Conservation (phyloP, 2,329 filamentous ascomycete species). For the Ophiocordyceps sinensis region DNA sequence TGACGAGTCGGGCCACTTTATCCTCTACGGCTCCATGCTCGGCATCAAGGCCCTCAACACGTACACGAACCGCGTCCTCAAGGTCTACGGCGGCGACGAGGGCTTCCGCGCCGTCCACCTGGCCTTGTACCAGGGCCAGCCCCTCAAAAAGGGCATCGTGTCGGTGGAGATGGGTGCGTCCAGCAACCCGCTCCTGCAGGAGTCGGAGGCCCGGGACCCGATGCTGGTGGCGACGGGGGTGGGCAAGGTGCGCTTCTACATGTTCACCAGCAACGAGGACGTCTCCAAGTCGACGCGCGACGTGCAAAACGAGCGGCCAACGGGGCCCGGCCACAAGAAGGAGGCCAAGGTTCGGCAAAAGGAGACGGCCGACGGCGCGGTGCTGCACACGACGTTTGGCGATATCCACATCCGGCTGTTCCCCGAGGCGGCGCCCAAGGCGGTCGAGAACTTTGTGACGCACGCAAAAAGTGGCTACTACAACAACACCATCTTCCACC, state of each 20-base stretch:
- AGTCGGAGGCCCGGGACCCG: constrained; percentile 81
- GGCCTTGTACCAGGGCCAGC: constrained; percentile 84
- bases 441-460: constrained; percentile 94
- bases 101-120: constrained; percentile 72
- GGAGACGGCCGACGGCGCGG: constrained; percentile 64
- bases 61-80: constrained; percentile 81
- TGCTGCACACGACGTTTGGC: constrained; percentile 84
- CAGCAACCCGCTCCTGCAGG: constrained; percentile 80
- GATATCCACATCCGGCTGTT: constrained; percentile 91
- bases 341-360: constrained; percentile 38
- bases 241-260: constrained; percentile 87
- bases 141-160: constrained; percentile 82
- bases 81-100: constrained; percentile 82
- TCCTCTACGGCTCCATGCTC: constrained; percentile 83
- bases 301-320: constrained; percentile 88
- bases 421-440: constrained; percentile 81
- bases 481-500: constrained; percentile 94
- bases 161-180: constrained; percentile 97
- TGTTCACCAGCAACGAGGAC: constrained; percentile 86
- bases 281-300: constrained; percentile 75
- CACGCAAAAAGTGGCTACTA: constrained; percentile 87
- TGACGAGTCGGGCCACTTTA: constrained; percentile 90
- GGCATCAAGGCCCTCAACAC: constrained; percentile 95
- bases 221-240: constrained; percentile 75
- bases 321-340: constrained; percentile 42